A percentile compares a stretch with the other conserved stretches of the same genome.
These are phyloP conservation scores for Hemileccinum impolitum DNA, from an alignment of 768 basidiomycete genomes.

Conservation along the genomic window DNA sequence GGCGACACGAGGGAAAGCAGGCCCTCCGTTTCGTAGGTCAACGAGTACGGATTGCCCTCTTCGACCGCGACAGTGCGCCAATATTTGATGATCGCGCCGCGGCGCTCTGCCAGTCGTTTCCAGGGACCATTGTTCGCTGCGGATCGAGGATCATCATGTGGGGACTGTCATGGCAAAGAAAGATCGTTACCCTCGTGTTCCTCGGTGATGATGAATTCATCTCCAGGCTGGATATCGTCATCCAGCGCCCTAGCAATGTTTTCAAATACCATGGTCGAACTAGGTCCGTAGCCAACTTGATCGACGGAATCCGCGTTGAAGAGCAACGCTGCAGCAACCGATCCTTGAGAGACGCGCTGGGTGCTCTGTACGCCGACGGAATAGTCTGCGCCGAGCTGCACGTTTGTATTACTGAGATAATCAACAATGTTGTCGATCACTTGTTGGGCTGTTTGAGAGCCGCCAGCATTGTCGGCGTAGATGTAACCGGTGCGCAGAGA, in stretches of 20 bases:
- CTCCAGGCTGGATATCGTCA: conserved; percentile 48
- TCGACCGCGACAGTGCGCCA: conserved; percentile 53
- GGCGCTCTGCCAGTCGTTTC: conserved; percentile 66
- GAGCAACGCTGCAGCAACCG: conserved; percentile 50
- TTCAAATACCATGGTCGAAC: conserved; percentile 66
- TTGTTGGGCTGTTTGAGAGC: conserved; percentile 56
- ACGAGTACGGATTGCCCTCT: conserved; percentile 63
- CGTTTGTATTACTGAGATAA: conserved; percentile 71
- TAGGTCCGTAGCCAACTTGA: conserved; percentile 66
- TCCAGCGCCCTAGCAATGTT: conserved; percentile 67
- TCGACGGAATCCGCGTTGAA: conserved; percentile 61
- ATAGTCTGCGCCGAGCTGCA: conserved; percentile 71
- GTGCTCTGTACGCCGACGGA: conserved; percentile 53
- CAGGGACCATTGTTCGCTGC: conserved; percentile 73
- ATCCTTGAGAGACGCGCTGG: conserved; percentile 47
- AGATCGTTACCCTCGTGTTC: conserved; percentile 70
- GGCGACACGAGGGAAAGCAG: conserved; percentile 59
- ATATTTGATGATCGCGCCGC: conserved; percentile 50
- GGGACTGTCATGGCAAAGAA: neutral
- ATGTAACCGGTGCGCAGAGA: conserved; percentile 56
- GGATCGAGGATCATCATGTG: neutral
- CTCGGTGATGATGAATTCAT: conserved; percentile 75
- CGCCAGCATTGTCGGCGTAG: conserved; percentile 76
- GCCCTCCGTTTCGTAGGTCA: conserved; percentile 50
- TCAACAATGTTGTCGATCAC: conserved; percentile 61